A percentile compares a stretch with the other conserved stretches of the same genome.
Conservation (phyloP, 1,284 basidiomycete species). For the Ceratobasidium sp. region DNA sequence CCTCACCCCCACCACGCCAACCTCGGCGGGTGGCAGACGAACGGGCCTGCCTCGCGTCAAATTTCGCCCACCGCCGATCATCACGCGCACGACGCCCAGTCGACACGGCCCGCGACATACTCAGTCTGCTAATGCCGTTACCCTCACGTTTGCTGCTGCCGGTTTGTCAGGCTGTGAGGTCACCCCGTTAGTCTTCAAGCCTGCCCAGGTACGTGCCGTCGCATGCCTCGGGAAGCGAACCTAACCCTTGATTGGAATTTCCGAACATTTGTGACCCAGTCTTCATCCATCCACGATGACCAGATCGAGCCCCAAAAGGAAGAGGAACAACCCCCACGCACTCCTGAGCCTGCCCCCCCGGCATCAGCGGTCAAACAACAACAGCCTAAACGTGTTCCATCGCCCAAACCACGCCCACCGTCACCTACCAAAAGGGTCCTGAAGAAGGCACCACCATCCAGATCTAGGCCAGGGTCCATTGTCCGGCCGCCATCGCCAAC, state of each 20-base stretch:
- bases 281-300: conserved; percentile 4
- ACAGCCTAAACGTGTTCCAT: conserved; percentile 7
- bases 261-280: conserved; percentile 9
- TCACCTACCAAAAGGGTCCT: conserved; percentile 29
- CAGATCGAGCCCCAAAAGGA: background rate
- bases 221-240: background rate
- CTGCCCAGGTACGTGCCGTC: background rate
- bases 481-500: conserved; percentile 19
- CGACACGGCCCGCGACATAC: conserved; percentile 13
- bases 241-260: conserved; percentile 7
- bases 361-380: background rate
- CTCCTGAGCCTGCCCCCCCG: conserved; percentile 3
- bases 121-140: conserved; percentile 26
- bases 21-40: background rate
- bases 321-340: conserved; percentile 6
- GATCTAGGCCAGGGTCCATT: conserved; percentile 16
- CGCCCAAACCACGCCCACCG: conserved; percentile 23
- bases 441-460: conserved; percentile 21
- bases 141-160: conserved; percentile 37
- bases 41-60: conserved; percentile 27
- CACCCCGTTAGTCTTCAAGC: conserved; percentile 5
- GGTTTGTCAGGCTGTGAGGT: conserved; percentile 27
- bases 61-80: conserved; percentile 41
- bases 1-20: conserved; percentile 21
- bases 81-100: conserved; percentile 38